phyloP scores from a whole-genome alignment of 1,139 yeast species.

The Kurtzmaniella quercitrusa region DNA sequence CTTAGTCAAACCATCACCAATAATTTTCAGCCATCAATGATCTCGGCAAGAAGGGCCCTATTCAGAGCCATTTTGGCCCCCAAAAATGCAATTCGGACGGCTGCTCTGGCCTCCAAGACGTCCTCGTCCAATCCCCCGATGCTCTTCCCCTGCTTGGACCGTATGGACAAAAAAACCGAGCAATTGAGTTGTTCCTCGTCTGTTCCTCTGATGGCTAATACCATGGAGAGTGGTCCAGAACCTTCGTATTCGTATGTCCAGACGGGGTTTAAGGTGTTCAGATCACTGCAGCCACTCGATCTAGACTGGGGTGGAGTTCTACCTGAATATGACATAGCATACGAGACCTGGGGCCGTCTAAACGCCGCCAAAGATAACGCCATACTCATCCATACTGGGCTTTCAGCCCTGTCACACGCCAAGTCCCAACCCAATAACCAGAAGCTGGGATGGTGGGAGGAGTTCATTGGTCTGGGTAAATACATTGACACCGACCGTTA shows the following conservation, averaged over 20 bases:
- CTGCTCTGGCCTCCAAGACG: not conserved
- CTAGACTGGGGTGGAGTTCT: constrained; percentile 80
- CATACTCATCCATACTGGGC: constrained; percentile 80
- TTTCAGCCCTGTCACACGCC: constrained; percentile 95
- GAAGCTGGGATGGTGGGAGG: constrained; percentile 94
- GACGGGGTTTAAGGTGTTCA: constrained; percentile 61
- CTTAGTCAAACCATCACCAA: not conserved
- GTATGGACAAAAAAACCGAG: constrained; percentile 57
- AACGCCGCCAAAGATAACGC: constrained; percentile 64
- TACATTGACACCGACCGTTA: constrained; percentile 77
- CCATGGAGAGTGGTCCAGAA: constrained; percentile 74
- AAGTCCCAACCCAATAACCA: constrained; percentile 69
- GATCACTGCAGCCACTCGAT: constrained; percentile 54
- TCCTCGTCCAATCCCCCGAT: constrained; percentile 53
- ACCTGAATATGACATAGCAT: constrained; percentile 75
- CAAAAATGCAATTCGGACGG: not conserved
- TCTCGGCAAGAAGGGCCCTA: not conserved
- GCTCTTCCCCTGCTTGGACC: constrained; percentile 84
- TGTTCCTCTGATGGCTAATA: constrained; percentile 32
- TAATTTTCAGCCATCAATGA: not conserved
- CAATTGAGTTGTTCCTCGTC: constrained; percentile 26
- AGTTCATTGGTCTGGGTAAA: constrained; percentile 80
- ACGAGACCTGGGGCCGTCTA: constrained; percentile 85
- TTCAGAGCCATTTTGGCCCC: not conserved
- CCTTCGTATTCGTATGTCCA: constrained; percentile 74